A percentile compares a stretch with the other conserved stretches of the same genome.
Evolutionary conservation across 305 asterid species (phyloP).

Genomic region (Fraxinus albicans): DNA sequence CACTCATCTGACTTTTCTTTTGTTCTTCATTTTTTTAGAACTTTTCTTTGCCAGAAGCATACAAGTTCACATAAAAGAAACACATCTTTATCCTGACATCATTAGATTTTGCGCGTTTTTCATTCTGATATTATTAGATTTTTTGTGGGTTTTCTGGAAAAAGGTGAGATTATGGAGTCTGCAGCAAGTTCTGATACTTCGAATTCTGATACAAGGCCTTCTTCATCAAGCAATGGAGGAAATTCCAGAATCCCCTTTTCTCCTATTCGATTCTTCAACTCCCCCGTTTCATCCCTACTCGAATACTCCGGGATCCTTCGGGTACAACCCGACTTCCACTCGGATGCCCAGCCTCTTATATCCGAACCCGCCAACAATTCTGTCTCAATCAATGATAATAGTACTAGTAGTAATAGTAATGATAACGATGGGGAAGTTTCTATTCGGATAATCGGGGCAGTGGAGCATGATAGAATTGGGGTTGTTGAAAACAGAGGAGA

Average conservation of each 20-base stretch:
- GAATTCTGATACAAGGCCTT: constrained; percentile 26
- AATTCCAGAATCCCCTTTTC: constrained; percentile 33
- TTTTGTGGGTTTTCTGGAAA: not conserved
- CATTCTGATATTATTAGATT: not conserved
- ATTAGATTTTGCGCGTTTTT: not conserved
- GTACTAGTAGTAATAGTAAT: constrained; percentile 13
- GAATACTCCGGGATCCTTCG: constrained; percentile 61
- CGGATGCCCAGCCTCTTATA: constrained; percentile 43
- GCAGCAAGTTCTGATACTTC: constrained; percentile 11
- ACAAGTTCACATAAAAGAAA: not conserved
- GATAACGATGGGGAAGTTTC: constrained; percentile 55
- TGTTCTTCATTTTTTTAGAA: not conserved
- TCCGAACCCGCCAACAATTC: constrained; percentile 23
- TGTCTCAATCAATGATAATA: constrained; percentile 19
- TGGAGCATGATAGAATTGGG: constrained; percentile 41
- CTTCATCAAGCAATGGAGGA: constrained; percentile 21
- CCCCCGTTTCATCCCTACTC: constrained; percentile 57
- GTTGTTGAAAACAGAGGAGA: constrained; percentile 23
- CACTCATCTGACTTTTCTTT: constrained; percentile 20
- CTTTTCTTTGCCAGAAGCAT: not conserved
- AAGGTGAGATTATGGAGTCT: not conserved
- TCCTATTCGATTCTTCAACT: constrained; percentile 46
- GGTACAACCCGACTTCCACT: constrained; percentile 42
- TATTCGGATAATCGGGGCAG: constrained; percentile 55
- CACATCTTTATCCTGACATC: not conserved